Evolutionary conservation across 257 asterid genomes (phyloP).

Genomic region (Solanum corneliomulleri): DNA sequence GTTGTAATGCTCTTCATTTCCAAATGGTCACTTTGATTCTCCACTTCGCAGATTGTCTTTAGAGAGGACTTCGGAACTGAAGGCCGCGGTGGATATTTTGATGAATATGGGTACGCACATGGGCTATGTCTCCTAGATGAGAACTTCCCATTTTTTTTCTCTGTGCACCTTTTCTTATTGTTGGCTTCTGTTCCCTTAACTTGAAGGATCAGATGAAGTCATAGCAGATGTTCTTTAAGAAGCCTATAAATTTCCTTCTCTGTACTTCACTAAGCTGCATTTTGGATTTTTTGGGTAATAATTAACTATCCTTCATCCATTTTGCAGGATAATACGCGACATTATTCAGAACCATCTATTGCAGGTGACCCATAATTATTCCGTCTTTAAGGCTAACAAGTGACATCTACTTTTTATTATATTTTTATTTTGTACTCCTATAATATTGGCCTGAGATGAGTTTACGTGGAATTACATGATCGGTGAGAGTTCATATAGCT

Average conservation of each 20-base stretch:
- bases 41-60: constrained; percentile 67
- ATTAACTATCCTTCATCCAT: neutral
- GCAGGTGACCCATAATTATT: constrained; percentile 43
- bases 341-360: constrained; percentile 85
- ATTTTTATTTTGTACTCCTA: neutral
- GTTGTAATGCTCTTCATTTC: neutral
- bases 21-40: neutral
- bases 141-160: neutral
- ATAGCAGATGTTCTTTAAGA: neutral
- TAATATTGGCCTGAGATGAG: neutral
- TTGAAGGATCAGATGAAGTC: neutral
- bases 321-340: constrained; percentile 83
- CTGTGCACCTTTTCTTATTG: neutral
- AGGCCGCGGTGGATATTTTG: constrained; percentile 99
- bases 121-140: neutral
- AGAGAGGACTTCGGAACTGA: constrained; percentile 99
- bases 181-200: neutral
- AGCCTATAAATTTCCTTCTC: neutral
- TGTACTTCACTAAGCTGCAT: neutral
- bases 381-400: neutral
- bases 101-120: constrained; percentile 78
- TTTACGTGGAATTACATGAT: neutral
- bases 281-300: neutral
- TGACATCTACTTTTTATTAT: neutral
- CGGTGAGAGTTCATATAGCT: neutral